Evolutionary conservation across 225 moss, liverwort and hornwort species (phyloP).

Genomic region (Pseudoscleropodium purum): DNA sequence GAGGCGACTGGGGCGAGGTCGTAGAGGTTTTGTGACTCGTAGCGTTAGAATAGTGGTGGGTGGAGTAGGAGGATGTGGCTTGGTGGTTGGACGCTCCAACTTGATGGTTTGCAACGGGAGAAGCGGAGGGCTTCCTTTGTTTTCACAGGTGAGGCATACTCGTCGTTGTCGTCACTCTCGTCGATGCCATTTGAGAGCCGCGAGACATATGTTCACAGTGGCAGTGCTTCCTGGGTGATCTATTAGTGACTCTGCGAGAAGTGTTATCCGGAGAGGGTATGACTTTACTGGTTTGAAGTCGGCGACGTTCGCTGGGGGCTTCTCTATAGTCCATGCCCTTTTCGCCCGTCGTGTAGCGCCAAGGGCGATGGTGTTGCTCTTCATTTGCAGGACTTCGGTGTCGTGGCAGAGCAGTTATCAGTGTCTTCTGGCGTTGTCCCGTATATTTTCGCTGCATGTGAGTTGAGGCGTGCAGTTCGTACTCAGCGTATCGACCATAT

Average conservation of each 20-base stretch:
- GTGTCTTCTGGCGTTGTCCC: neutral
- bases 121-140: constrained; percentile 55
- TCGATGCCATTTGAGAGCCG: neutral
- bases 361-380: neutral
- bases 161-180: neutral
- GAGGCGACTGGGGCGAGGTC: constrained; percentile 26
- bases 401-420: constrained; percentile 14
- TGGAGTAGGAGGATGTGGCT: constrained; percentile 43
- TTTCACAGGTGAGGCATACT: constrained; percentile 31
- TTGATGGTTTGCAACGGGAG: constrained; percentile 65
- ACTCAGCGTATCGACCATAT: neutral
- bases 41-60: constrained; percentile 20
- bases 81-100: constrained; percentile 38
- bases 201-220: neutral
- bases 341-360: neutral
- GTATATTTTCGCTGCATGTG: neutral
- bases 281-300: neutral
- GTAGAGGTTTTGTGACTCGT: constrained; percentile 35
- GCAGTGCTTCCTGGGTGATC: neutral
- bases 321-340: neutral
- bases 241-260: neutral
- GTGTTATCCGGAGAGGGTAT: neutral
- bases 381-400: neutral
- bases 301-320: neutral
- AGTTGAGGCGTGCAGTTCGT: neutral